phyloP scores from a whole-genome alignment of 2,329 filamentous ascomycete genomes.

The Sclerotinia trifoliorum region DNA sequence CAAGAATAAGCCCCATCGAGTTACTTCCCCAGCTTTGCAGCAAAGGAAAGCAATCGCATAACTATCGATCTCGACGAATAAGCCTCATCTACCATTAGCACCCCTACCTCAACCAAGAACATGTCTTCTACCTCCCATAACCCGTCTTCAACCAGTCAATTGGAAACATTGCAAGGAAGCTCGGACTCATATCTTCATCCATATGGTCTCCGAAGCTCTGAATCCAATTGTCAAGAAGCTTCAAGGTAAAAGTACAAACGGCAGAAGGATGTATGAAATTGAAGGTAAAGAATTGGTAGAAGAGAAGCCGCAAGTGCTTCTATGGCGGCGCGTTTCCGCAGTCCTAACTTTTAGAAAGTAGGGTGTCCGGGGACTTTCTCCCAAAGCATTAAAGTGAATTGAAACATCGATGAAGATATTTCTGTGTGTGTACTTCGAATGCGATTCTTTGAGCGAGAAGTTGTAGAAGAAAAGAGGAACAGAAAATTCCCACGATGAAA shows the following conservation, averaged over 20 bases:
- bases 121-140: constrained; percentile 44
- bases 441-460: constrained; percentile 99
- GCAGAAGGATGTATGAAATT: constrained; percentile 40
- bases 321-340: constrained; percentile 99
- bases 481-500: not conserved
- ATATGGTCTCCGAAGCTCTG: constrained; percentile 48
- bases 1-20: constrained; percentile 99
- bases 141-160: constrained; percentile 24
- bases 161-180: constrained; percentile 45
- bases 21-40: constrained; percentile 61
- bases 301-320: constrained; percentile 90
- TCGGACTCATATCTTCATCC: constrained; percentile 93
- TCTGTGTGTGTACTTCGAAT: constrained; percentile 98
- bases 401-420: constrained; percentile 44
- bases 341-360: constrained; percentile 46
- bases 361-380: constrained; percentile 99
- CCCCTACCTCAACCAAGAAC: constrained; percentile 44
- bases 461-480: constrained; percentile 47
- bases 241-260: constrained; percentile 39
- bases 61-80: constrained; percentile 95
- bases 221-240: constrained; percentile 21
- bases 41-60: constrained; percentile 84
- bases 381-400: constrained; percentile 69
- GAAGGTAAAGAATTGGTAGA: constrained; percentile 54
- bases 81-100: constrained; percentile 54